phyloP scores from a whole-genome alignment of 176 grass and related monocot genomes.

The Raddia guianensis region DNA sequence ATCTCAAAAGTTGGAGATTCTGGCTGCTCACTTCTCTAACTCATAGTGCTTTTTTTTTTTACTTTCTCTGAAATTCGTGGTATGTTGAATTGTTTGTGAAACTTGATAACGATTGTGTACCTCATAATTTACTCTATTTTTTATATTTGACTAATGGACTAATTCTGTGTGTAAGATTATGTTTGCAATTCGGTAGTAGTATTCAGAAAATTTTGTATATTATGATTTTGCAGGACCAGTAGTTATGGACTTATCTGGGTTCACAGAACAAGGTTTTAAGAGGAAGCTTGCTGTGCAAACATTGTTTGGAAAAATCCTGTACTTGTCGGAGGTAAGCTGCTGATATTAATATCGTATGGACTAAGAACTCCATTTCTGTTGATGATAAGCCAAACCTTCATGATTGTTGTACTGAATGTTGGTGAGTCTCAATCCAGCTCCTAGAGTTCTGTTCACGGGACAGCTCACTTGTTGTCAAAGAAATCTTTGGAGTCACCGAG shows the following conservation, averaged over 20 bases:
- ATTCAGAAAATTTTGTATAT: constrained; percentile 12
- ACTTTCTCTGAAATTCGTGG: constrained; percentile 13
- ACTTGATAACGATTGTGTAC: background rate
- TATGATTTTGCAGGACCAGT: constrained; percentile 72
- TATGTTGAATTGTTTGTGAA: background rate
- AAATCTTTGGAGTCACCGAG: constrained; percentile 98
- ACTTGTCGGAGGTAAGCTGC: constrained; percentile 78
- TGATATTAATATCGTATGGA: constrained; percentile 16
- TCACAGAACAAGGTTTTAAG: constrained; percentile 77
- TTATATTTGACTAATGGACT: background rate
- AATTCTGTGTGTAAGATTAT: background rate
- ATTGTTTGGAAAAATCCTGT: constrained; percentile 81
- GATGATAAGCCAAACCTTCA: background rate
- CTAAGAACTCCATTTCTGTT: background rate
- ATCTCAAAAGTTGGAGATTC: constrained; percentile 11
- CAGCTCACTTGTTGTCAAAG: constrained; percentile 83
- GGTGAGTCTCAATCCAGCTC: constrained; percentile 64
- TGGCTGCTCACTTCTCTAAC: background rate
- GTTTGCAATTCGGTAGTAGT: constrained; percentile 5
- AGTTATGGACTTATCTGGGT: constrained; percentile 79
- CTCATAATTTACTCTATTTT: constrained; percentile 1
- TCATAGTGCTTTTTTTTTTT: background rate
- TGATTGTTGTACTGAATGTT: constrained; percentile 6
- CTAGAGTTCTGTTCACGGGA: constrained; percentile 84
- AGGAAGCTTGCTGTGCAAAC: constrained; percentile 82